Base-by-base conservation (phyloP, 257 asterid species). In the Galeopsis tetrahit region DNA sequence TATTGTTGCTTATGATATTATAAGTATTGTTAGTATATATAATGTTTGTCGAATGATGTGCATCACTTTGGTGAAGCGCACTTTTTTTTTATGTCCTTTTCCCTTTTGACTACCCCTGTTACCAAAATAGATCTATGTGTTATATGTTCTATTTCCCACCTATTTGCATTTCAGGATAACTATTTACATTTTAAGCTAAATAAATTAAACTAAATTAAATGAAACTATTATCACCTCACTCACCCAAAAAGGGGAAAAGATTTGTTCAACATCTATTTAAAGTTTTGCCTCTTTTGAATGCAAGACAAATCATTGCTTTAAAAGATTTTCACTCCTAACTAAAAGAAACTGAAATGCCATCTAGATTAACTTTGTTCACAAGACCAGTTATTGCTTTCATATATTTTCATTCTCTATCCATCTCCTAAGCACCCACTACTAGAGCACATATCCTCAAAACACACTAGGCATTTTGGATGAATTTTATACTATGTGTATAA, bases 381-480 rank as follows among this genome's bases (percentile, higher is more conserved):
- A 60, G 34, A 6, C 43, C 6, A 6, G n/a, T 6, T 31, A n/a
- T 60, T 60, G 31, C 31, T 35, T 34, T 60, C 31, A 11, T 35
- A 34, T 60, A 59, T 35, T 60, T 60, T 34, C 31, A n/a, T 32
- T 60, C 44, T 60, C 43, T 34, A 35, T 34, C 44, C 66, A 34
- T 13, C 13, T 60, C 33, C 64, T 42, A 58, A 11, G 40, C 64
- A 58, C 43, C 42, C 43, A 31, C 64, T 58, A 33, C 64, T 35
- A 9, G 35, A 58, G 10, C 9, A 58, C 14, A 33, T 10, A 10
- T 57, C 15, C 63, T 56, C 4, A 32, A 32, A 58, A 32, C 64
- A 32, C 21, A 5, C 64, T 2, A 58, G 62, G 36, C 61, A 44
- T 55, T 13, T 52, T 69, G 52, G 71, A 76, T 69, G 57, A 34